Percentiles rank a stretch among this genome's conserved stretches.
phyloP scores from a whole-genome alignment of 2,329 filamentous ascomycete species.

The Hysterium pulicare region DNA sequence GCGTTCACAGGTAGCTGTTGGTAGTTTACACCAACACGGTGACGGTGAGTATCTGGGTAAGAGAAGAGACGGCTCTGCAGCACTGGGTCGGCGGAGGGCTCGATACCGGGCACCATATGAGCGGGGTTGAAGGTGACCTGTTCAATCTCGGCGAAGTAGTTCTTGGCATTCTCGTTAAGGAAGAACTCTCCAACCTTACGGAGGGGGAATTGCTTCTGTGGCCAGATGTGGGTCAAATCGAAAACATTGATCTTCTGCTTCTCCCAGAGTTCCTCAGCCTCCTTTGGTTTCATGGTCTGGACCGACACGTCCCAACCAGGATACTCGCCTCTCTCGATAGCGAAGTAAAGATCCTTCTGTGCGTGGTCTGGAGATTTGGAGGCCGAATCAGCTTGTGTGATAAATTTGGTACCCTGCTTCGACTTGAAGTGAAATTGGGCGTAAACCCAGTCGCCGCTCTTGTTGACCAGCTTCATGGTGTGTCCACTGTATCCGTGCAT shows the following conservation, averaged over 20 bases:
- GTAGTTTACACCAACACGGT: slow-evolving; percentile 57
- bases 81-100: slow-evolving; percentile 67
- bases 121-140: slow-evolving; percentile 67
- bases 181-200: slow-evolving; percentile 53
- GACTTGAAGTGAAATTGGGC: slow-evolving; percentile 53
- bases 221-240: slow-evolving; percentile 55
- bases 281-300: slow-evolving; percentile 52
- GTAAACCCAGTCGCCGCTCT: slow-evolving; percentile 53
- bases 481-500: slow-evolving; percentile 56
- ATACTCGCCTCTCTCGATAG: slow-evolving; percentile 53
- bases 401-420: slow-evolving; percentile 51
- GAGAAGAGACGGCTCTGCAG: slow-evolving; percentile 68
- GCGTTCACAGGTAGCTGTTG: slow-evolving; percentile 56
- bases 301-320: slow-evolving; percentile 51
- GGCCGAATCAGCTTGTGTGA: slow-evolving; percentile 51
- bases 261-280: slow-evolving; percentile 52
- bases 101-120: slow-evolving; percentile 64
- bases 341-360: slow-evolving; percentile 51
- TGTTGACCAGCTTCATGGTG: slow-evolving; percentile 53
- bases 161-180: slow-evolving; percentile 55
- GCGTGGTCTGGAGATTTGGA: slow-evolving; percentile 52
- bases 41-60: slow-evolving; percentile 63
- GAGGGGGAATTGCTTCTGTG: slow-evolving; percentile 51
- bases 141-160: slow-evolving; percentile 66
- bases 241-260: slow-evolving; percentile 55